Percentiles rank a stretch among this genome's conserved stretches.
phyloP scores from a whole-genome alignment of 495 filamentous ascomycete species.

The Neurospora sublineolata region DNA sequence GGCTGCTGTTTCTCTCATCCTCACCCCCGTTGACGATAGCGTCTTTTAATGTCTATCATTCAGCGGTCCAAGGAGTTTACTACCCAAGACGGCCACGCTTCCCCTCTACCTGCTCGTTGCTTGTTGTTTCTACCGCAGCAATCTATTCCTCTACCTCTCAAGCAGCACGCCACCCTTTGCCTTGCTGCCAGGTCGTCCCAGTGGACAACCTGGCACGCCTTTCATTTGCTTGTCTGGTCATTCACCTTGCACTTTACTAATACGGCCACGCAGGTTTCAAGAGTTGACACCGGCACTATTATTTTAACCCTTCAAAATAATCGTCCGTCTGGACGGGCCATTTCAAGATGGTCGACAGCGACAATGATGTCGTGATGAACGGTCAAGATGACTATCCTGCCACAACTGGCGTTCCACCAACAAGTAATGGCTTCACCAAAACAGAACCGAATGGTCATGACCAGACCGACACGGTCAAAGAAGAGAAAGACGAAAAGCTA shows the following conservation, averaged over 20 bases:
- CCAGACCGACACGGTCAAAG: conserved; percentile 3
- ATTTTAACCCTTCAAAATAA: not conserved
- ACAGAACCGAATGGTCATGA: conserved; percentile 14
- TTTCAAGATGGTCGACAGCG: conserved; percentile 22
- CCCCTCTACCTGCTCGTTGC: not conserved
- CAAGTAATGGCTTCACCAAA: conserved; percentile 26
- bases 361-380: conserved; percentile 25
- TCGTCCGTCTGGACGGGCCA: not conserved
- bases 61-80: not conserved
- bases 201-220: not conserved
- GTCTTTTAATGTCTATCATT: not conserved
- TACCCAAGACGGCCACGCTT: not conserved
- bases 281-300: not conserved
- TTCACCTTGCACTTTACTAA: not conserved
- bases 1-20: not conserved
- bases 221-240: not conserved
- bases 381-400: conserved; percentile 25
- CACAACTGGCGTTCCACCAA: conserved; percentile 20
- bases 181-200: not conserved
- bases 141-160: not conserved
- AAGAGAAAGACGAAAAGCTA: conserved; percentile 17
- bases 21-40: not conserved
- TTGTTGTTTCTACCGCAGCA: not conserved
- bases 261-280: not conserved
- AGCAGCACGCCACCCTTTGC: not conserved